A percentile compares a stretch with the other conserved stretches of the same genome.
These are phyloP conservation scores for Calocybe gangraenosa DNA, from an alignment of 768 basidiomycete genomes.

Conservation along the genomic window DNA sequence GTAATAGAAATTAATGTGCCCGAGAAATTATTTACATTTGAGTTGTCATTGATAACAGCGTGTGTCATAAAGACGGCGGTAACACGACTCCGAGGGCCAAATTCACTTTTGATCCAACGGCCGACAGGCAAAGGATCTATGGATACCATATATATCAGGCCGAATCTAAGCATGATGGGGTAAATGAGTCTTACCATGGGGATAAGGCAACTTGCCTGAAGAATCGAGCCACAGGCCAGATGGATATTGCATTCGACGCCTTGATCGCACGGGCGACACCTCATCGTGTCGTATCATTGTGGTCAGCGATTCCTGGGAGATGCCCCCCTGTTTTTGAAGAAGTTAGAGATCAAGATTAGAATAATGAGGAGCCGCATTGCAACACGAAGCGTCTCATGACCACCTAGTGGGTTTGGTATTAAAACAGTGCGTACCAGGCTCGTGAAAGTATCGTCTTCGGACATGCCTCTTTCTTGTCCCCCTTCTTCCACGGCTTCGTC, in stretches of 20 bases:
- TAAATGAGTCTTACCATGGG: constrained; percentile 41
- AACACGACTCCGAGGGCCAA: constrained; percentile 50
- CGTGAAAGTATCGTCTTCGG: constrained; percentile 1
- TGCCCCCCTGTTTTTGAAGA: constrained; percentile 45
- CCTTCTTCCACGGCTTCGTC: not conserved
- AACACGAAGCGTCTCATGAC: no score
- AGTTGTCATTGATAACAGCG: constrained; percentile 66
- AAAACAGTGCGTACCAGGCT: constrained; percentile 13
- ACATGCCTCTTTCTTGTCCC: not conserved
- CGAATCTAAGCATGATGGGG: not conserved
- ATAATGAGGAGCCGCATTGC: no score
- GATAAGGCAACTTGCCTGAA: constrained; percentile 53
- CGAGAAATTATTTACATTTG: constrained; percentile 26
- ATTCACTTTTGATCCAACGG: constrained; percentile 55
- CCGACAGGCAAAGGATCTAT: constrained; percentile 56
- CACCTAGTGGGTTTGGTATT: no score
- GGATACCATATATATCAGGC: not conserved
- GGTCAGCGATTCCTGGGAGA: constrained; percentile 69
- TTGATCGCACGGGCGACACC: constrained; percentile 49
- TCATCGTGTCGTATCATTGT: constrained; percentile 77
- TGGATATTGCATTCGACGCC: constrained; percentile 51
- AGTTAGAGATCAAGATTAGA: constrained; percentile 3
- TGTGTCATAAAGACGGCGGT: constrained; percentile 71
- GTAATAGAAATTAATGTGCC: not conserved
- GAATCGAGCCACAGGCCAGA: constrained; percentile 35